Evolutionary conservation across 257 asterid genomes (phyloP).

Genomic region (Lycium ferocissimum): DNA sequence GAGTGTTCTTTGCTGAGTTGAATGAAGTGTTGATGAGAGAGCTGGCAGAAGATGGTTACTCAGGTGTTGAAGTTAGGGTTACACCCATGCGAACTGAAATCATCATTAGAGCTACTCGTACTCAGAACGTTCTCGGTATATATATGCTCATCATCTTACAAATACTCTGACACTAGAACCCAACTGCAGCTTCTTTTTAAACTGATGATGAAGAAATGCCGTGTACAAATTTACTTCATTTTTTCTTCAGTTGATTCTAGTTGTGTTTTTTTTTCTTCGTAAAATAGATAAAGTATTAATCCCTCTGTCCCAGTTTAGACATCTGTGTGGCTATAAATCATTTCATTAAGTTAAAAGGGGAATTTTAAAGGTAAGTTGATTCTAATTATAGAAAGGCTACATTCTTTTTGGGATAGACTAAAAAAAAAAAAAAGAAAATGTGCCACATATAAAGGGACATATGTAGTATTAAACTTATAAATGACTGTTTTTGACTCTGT

Average conservation of each 20-base stretch:
- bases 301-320: no score
- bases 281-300: background rate
- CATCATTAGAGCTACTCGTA: slow-evolving; percentile 66
- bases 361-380: no score
- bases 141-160: background rate
- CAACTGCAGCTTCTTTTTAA: background rate
- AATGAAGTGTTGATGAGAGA: slow-evolving; percentile 66
- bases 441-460: no score
- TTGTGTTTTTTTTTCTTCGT: background rate
- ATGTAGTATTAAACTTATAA: background rate
- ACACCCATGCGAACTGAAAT: slow-evolving; percentile 71
- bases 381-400: no score
- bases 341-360: no score
- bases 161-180: background rate
- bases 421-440: no score
- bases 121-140: slow-evolving; percentile 64
- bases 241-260: background rate
- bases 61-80: slow-evolving; percentile 69
- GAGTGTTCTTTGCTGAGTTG: slow-evolving; percentile 63
- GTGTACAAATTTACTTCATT: no score
- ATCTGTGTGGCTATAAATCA: no score
- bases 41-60: slow-evolving; percentile 69
- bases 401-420: no score
- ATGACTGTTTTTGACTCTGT: background rate
- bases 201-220: no score